Evolutionary conservation across 768 basidiomycete genomes (phyloP).

Genomic region (Pholiota conissans): DNA sequence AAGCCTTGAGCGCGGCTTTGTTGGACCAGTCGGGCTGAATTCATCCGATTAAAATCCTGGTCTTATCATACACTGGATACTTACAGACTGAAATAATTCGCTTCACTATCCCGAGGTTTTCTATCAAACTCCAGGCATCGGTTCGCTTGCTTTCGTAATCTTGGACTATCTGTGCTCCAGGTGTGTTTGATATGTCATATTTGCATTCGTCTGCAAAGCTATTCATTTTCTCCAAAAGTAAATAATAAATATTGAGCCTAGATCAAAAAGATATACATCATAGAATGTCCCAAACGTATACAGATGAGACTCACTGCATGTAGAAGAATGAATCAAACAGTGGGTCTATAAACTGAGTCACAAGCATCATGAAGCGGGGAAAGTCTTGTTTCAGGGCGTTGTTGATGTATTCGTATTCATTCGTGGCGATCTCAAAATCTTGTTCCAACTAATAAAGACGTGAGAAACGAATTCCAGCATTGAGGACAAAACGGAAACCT

Average conservation of each 20-base stretch:
- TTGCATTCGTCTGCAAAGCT: slow-evolving; percentile 78
- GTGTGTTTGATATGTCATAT: slow-evolving; percentile 67
- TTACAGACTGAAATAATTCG: slow-evolving; percentile 82
- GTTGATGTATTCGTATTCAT: slow-evolving; percentile 94
- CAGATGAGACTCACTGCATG: slow-evolving; percentile 82
- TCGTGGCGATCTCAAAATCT: slow-evolving; percentile 91
- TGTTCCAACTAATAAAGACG: slow-evolving; percentile 73
- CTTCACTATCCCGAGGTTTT: slow-evolving; percentile 80
- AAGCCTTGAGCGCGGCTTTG: slow-evolving; percentile 38
- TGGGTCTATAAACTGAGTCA: slow-evolving; percentile 91
- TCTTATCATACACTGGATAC: slow-evolving; percentile 26
- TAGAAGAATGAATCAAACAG: slow-evolving; percentile 99
- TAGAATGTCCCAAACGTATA: background rate
- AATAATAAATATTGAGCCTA: slow-evolving; percentile 91
- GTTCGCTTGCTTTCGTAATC: slow-evolving; percentile 84
- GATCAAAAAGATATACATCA: background rate
- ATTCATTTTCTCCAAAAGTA: slow-evolving; percentile 92
- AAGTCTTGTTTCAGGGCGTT: slow-evolving; percentile 87
- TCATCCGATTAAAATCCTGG: background rate
- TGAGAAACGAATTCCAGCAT: background rate
- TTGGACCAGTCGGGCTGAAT: slow-evolving; percentile 68
- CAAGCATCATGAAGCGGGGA: slow-evolving; percentile 87
- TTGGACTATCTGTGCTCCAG: slow-evolving; percentile 67
- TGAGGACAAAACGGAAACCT: slow-evolving; percentile 42
- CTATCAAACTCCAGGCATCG: slow-evolving; percentile 78